These are phyloP conservation scores for Ottelia alismoides DNA, from an alignment of 106 monocot genomes.

Conservation along the genomic window DNA sequence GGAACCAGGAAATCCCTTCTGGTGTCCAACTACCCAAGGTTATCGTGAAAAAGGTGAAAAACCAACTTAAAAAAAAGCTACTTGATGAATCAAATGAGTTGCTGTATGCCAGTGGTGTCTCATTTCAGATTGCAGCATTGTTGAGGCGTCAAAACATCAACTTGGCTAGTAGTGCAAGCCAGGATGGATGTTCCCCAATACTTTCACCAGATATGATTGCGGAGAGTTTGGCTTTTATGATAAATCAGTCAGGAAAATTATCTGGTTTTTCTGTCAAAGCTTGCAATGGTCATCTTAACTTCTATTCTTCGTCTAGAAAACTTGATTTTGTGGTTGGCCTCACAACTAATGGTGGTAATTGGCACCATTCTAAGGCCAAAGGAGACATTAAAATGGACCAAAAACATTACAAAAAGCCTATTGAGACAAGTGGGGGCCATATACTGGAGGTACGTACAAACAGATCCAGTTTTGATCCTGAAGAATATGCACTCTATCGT, in stretches of 20 bases:
- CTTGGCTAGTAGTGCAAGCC: slow-evolving; percentile 1
- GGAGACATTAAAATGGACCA: no score
- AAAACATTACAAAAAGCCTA: slow-evolving; percentile 5
- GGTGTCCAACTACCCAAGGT: slow-evolving; percentile 45
- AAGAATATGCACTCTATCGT: slow-evolving; percentile 72
- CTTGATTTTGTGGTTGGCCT: background rate
- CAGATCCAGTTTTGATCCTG: slow-evolving; percentile 76
- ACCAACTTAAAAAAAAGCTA: slow-evolving; percentile 50
- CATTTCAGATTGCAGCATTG: slow-evolving; percentile 67
- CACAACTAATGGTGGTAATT: background rate
- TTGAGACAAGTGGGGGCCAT: slow-evolving; percentile 24
- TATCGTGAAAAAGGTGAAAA: slow-evolving; percentile 57
- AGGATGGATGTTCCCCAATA: slow-evolving; percentile 11
- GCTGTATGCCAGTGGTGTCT: slow-evolving; percentile 61
- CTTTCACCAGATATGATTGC: slow-evolving; percentile 51
- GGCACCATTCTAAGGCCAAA: background rate
- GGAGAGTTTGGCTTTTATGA: slow-evolving; percentile 40
- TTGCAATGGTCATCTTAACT: slow-evolving; percentile 93
- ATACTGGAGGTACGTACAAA: slow-evolving; percentile 75
- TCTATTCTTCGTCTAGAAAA: slow-evolving; percentile 45
- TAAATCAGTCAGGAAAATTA: slow-evolving; percentile 17
- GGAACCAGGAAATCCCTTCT: slow-evolving; percentile 28
- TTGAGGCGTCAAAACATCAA: slow-evolving; percentile 14
- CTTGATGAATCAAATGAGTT: slow-evolving; percentile 39
- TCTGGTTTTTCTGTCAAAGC: slow-evolving; percentile 39